Evolutionary conservation across 2,329 filamentous ascomycete species (phyloP).

Genomic region (Colletotrichum sp.): DNA sequence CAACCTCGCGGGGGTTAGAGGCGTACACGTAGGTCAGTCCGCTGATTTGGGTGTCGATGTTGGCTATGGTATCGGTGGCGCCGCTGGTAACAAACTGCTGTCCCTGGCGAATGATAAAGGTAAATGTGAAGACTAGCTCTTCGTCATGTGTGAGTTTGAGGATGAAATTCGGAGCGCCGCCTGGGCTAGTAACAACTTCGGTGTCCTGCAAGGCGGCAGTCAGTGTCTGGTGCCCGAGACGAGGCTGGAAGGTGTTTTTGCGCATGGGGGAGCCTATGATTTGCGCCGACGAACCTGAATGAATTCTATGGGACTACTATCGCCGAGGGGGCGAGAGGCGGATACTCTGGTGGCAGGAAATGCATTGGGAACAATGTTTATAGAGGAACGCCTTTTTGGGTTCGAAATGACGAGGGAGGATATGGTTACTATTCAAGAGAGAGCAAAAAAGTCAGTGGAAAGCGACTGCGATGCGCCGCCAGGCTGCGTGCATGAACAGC

Average conservation of each 20-base stretch:
- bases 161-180: slow-evolving; percentile 73
- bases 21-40: slow-evolving; percentile 93
- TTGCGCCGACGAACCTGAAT: slow-evolving; percentile 72
- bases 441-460: slow-evolving; percentile 21
- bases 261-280: neutral
- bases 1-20: slow-evolving; percentile 83
- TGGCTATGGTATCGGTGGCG: slow-evolving; percentile 36
- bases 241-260: neutral
- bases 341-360: slow-evolving; percentile 83
- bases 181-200: slow-evolving; percentile 56
- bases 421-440: slow-evolving; percentile 74
- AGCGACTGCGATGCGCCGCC: slow-evolving; percentile 19
- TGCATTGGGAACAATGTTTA: slow-evolving; percentile 82
- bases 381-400: slow-evolving; percentile 75
- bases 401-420: slow-evolving; percentile 83
- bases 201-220: slow-evolving; percentile 67
- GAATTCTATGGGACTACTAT: slow-evolving; percentile 83
- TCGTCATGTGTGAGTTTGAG: slow-evolving; percentile 89
- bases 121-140: slow-evolving; percentile 91
- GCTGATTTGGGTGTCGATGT: slow-evolving; percentile 77
- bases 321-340: slow-evolving; percentile 73
- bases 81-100: slow-evolving; percentile 45
- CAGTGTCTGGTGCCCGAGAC: neutral
- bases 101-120: slow-evolving; percentile 75
- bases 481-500: slow-evolving; percentile 15